Base-by-base conservation (phyloP, 2,329 filamentous ascomycete genomes). In the Botrytis pseudocinerea region DNA sequence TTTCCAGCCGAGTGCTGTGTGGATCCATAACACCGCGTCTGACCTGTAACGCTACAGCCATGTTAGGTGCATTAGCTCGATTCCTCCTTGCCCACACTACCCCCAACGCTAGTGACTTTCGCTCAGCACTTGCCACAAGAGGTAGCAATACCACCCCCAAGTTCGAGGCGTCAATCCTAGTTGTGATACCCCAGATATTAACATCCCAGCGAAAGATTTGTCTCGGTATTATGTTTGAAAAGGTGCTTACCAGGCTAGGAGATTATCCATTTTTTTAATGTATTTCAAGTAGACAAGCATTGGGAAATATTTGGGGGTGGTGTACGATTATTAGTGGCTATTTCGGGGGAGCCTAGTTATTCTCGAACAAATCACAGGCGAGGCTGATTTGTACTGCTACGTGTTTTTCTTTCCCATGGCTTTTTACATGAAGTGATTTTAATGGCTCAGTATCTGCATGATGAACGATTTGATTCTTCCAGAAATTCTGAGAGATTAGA, bases 131-230 rank as follows among this genome's bases (percentile, higher is more conserved):
- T 57, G 25, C 48, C 25, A 40, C 5, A 54, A 66, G n/a, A 69
- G 48, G 65, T n/a, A 69, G 38, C 48, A 57, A 57, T 18, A 44
- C 10, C 38, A 64, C 38, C 22, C 6, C n/a, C 51, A 65, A 64
- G 4, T 42, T 51, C n/a, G 44, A 64, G 69, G 25, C 44, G 25
- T 65, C 35, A 65, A 44, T 71, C 38, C 46, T 35, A 46, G 46
- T 7, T 57, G 70, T 57, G 38, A n/a, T 71, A 71, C 61, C 69
- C 69, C n/a, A 71, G 46, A 71, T 65, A 32, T 42, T n/a, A n/a
- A 10, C 9, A 54, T 32, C 61, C 60, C 60, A 20, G n/a, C 61
- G 38, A 57, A 57, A 25, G 25, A 32, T 57, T 28, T 18, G 18
- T 40, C 25, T 57, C 48, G 38, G 65, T 44, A 57, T 25, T 42